A percentile compares a stretch with the other conserved stretches of the same genome.
phyloP scores from a whole-genome alignment of 2,329 filamentous ascomycete genomes.

The Apiospora koreana region DNA sequence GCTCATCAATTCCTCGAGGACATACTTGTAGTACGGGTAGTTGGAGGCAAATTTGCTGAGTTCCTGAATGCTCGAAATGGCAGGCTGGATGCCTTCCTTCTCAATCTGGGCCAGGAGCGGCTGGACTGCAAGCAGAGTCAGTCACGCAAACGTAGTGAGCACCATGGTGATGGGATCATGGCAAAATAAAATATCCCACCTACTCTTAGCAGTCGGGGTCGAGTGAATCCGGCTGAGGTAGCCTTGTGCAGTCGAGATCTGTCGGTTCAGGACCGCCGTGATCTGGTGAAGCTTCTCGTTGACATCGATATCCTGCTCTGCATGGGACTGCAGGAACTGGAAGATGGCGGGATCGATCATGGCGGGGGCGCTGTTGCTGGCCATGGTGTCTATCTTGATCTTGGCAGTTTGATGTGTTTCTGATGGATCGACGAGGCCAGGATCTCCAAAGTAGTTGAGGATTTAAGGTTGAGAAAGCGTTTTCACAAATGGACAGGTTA shows the following conservation, averaged over 20 bases:
- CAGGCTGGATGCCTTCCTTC: slow-evolving; percentile 66
- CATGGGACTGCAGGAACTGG: slow-evolving; percentile 80
- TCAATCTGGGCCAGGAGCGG: slow-evolving; percentile 71
- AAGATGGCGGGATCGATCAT: slow-evolving; percentile 85
- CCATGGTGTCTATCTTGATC: slow-evolving; percentile 22
- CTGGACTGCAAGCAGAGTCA: slow-evolving; percentile 52
- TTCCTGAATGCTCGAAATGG: slow-evolving; percentile 69
- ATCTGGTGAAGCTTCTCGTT: slow-evolving; percentile 83
- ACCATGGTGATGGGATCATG: neutral
- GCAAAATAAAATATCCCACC: slow-evolving; percentile 23
- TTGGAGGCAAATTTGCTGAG: slow-evolving; percentile 75
- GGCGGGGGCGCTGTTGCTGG: slow-evolving; percentile 30
- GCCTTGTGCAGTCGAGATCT: slow-evolving; percentile 79
- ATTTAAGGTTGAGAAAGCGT: neutral
- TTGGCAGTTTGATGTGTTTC: neutral
- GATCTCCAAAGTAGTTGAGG: neutral
- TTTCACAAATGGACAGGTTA: neutral
- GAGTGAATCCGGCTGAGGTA: slow-evolving; percentile 88
- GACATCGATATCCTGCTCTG: slow-evolving; percentile 82
- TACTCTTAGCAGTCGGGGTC: slow-evolving; percentile 65
- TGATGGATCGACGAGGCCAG: slow-evolving; percentile 13
- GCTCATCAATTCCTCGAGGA: neutral
- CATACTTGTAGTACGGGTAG: slow-evolving; percentile 93
- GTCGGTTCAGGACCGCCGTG: slow-evolving; percentile 78
- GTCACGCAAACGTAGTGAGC: neutral